Conservation (phyloP, 169 alveolate genomes). For the Eimeria sp. region DNA sequence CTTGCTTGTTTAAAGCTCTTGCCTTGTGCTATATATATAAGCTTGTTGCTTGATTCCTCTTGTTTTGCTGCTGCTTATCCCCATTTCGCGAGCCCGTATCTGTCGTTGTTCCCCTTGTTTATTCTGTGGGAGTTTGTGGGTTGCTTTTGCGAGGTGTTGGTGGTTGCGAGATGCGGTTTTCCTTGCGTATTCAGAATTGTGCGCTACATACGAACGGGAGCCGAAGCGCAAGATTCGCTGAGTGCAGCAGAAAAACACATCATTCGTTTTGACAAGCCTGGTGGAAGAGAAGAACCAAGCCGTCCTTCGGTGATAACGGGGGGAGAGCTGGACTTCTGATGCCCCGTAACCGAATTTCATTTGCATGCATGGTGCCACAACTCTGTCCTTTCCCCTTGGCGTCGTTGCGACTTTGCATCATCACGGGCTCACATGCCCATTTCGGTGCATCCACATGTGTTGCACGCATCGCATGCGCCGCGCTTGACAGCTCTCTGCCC, state of each 20-base stretch:
- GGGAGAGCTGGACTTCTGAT: conserved; percentile 11
- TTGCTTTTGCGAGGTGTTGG: neutral
- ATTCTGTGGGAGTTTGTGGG: neutral
- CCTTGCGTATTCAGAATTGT: conserved; percentile 32
- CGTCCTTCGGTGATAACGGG: neutral
- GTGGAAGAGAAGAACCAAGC: conserved; percentile 1
- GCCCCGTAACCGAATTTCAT: neutral
- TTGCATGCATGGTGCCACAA: neutral
- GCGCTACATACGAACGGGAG: conserved; percentile 80
- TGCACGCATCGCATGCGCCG: neutral
- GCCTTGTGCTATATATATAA: neutral
- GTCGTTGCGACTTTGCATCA: neutral
- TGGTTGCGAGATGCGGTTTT: neutral
- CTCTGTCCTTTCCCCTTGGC: neutral
- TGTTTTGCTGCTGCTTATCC: neutral
- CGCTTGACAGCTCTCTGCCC: neutral
- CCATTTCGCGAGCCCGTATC: too few relatives aligned
- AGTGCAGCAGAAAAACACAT: conserved; percentile 72
- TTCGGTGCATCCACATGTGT: neutral
- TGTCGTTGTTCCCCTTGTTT: neutral
- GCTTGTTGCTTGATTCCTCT: neutral
- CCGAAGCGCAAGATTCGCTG: conserved; percentile 77
- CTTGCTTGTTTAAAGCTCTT: too few relatives aligned
- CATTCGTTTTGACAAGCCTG: conserved; percentile 66
- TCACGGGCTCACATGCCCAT: neutral